Base-by-base conservation (phyloP, 2,329 filamentous ascomycete species). In the Cucurbitaria berberidis region DNA sequence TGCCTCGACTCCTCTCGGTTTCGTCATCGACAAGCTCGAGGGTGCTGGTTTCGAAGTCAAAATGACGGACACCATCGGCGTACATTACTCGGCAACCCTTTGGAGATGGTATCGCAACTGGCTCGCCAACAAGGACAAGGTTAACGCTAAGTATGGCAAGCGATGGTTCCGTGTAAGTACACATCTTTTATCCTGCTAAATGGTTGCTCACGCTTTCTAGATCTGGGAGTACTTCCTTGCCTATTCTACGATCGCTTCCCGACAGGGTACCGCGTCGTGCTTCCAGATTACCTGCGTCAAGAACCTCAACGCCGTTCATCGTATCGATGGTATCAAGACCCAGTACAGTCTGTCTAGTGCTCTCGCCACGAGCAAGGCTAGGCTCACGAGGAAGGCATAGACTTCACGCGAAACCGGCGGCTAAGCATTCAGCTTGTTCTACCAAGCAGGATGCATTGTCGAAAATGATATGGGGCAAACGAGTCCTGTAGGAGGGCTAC, bases 31-130 rank as follows among this genome's bases (percentile, higher is more conserved):
- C 76, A 87, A 86, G 73, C 85, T 97, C 18, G 95, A 99, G 81
- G 87, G 84, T 51, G 89, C 90, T 59, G 91, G 91, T 32, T 96
- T 91, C 68, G 95, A 98, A 78, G 81, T 98, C 76, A 98, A 97
- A 87, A 82, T 82, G 64, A 80, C 96, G 60, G 95, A 99, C 76
- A 98, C 93, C 39, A 85, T 98, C 68, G 93, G 95, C 72, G 91
- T 98, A 38, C 95, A 98, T 82, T 98, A 97, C 81, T 96, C 91
- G 45, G 92, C 92, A 46, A 98, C 95, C 24, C 81, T 99, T 59
- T 98, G 95, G 95, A 86, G 90, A 73, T 98, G 95, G 95, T 98
- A 98, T 83, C 85, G 95, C 64, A 98, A 98, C 85, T 98, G 95
- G 95, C 84, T 97, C 76, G 91, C 83, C 78, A 98, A 98, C 84